Evolutionary conservation across 192 early-diverging fungal species (phyloP).

Genomic region (Gonapodya prolifera): DNA sequence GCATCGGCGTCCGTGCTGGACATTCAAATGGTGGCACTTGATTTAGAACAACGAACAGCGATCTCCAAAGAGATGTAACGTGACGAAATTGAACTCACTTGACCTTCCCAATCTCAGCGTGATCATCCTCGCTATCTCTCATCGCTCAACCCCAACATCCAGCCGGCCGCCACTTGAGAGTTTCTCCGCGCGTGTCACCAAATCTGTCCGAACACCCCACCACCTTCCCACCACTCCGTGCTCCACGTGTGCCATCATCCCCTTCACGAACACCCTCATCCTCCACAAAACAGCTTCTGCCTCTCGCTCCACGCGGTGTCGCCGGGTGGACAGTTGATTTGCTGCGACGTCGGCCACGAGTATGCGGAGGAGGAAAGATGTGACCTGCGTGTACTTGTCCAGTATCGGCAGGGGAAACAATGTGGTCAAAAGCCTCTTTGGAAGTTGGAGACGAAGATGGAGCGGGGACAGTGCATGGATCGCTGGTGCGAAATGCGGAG

Average conservation of each 20-base stretch:
- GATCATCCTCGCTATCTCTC: too few relatives aligned
- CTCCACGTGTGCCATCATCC: not conserved
- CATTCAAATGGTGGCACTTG: not conserved
- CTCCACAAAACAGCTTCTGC: not conserved
- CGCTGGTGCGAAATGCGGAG: not conserved
- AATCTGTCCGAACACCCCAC: not conserved
- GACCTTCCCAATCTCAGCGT: too few relatives aligned
- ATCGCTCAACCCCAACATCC: not conserved
- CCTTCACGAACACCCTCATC: not conserved
- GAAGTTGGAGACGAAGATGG: not conserved
- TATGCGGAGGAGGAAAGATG: not conserved
- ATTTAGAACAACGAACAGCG: too few relatives aligned
- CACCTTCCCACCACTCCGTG: not conserved
- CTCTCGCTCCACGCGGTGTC: not conserved
- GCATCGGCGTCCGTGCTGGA: too few relatives aligned
- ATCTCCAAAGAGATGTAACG: too few relatives aligned
- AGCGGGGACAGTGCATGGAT: not conserved
- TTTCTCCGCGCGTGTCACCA: not conserved
- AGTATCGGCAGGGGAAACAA: not conserved
- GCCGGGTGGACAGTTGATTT: not conserved
- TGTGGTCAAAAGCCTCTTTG: not conserved
- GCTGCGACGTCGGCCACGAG: not conserved
- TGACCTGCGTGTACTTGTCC: not conserved
- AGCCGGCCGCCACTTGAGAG: not conserved
- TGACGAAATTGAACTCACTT: too few relatives aligned